Percentiles rank a stretch among this genome's conserved stretches.
Conservation (phyloP, 495 filamentous ascomycete genomes). For the Emericellopsis terricola region DNA sequence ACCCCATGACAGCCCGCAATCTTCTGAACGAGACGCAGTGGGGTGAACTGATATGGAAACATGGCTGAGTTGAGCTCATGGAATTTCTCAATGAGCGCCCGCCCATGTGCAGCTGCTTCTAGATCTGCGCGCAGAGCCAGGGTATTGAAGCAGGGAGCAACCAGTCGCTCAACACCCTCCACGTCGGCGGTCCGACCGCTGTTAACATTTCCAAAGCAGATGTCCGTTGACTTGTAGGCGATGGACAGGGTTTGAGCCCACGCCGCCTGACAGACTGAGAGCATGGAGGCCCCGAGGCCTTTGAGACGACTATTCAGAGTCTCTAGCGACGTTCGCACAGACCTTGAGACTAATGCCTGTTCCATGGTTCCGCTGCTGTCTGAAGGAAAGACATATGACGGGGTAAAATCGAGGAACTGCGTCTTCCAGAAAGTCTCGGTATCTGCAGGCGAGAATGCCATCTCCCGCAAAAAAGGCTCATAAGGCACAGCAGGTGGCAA, state of each 20-base stretch:
- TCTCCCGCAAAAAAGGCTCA: conserved; percentile 17
- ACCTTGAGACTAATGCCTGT: background rate
- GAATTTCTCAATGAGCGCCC: conserved; percentile 33
- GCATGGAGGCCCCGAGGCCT: conserved; percentile 35
- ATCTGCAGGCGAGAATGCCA: conserved; percentile 8
- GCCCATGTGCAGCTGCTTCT: conserved; percentile 19
- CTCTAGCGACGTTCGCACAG: conserved; percentile 13
- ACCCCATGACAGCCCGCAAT: conserved; percentile 13
- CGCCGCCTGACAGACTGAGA: conserved; percentile 46
- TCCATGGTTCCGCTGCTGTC: background rate
- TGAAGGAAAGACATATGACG: conserved; percentile 20
- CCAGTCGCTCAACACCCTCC: conserved; percentile 46
- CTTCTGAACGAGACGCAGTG: conserved; percentile 43
- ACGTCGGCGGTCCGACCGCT: conserved; percentile 50
- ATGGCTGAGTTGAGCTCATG: conserved; percentile 38
- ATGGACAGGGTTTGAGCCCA: conserved; percentile 44
- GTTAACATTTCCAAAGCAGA: conserved; percentile 74
- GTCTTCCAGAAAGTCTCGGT: conserved; percentile 44
- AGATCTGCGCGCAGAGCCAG: conserved; percentile 52
- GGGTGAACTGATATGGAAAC: conserved; percentile 47
- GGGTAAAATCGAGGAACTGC: conserved; percentile 29
- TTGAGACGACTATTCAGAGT: conserved; percentile 28
- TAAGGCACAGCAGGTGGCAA: conserved; percentile 28
- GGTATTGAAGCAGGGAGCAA: conserved; percentile 81
- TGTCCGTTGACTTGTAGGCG: conserved; percentile 32